A percentile compares a stretch with the other conserved stretches of the same genome.
Evolutionary conservation across 495 filamentous ascomycete genomes (phyloP).

Genomic region (Penicillium dipodomyicola): DNA sequence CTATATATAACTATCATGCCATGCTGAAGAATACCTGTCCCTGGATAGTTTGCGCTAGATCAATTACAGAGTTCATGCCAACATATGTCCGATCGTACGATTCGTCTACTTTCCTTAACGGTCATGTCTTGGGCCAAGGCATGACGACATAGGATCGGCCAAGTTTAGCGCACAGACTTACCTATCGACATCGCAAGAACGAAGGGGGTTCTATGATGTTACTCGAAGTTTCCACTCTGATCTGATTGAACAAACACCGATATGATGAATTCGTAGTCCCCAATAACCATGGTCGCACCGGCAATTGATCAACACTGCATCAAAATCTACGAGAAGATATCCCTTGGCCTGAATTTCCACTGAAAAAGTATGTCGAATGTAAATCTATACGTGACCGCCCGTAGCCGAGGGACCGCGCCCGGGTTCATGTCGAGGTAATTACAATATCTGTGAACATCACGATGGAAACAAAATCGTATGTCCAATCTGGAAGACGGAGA

Average conservation of each 20-base stretch:
- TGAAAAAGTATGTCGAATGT: slow-evolving; percentile 3
- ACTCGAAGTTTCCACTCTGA: neutral
- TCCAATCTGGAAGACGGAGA: slow-evolving; percentile 1
- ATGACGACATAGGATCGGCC: slow-evolving; percentile 5
- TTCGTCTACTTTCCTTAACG: neutral
- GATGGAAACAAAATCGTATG: neutral
- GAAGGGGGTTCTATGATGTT: neutral
- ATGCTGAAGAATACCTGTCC: neutral
- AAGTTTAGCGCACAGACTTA: neutral
- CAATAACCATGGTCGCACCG: neutral
- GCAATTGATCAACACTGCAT: neutral
- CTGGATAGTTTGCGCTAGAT: neutral
- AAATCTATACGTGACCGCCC: slow-evolving; percentile 4
- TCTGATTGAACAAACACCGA: neutral
- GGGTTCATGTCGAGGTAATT: neutral
- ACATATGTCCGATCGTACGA: neutral
- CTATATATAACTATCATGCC: neutral
- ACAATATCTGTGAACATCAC: slow-evolving; percentile 3
- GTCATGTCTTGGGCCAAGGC: neutral
- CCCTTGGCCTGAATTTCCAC: slow-evolving; percentile 1
- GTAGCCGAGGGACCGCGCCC: neutral
- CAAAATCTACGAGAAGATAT: neutral
- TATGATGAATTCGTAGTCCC: neutral
- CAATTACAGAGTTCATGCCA: neutral
- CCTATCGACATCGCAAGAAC: neutral